Conservation (phyloP, 1,284 basidiomycete species). For the Malassezia restricta region DNA sequence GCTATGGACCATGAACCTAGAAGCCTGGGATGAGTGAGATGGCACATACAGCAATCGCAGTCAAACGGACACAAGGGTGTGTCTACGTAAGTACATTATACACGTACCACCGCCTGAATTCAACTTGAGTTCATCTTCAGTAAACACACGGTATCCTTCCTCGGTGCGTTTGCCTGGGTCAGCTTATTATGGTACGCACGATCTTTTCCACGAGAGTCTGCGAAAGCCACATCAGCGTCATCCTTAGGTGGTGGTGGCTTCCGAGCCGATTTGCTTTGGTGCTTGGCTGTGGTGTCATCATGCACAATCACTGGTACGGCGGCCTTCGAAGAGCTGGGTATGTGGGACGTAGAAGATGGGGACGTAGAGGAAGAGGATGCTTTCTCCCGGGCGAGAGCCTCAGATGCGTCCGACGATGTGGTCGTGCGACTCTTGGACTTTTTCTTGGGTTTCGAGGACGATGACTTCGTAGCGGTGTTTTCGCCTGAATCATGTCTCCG, state of each 20-base stretch:
- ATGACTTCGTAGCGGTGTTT: too few species aligned
- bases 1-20: neutral
- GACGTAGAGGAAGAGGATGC: neutral
- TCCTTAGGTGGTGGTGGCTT: neutral
- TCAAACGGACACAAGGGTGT: constrained; percentile 16
- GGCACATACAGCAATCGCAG: constrained; percentile 15
- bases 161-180: constrained; percentile 13
- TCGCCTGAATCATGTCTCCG: too few species aligned
- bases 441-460: too few species aligned
- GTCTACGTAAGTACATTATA: neutral
- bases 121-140: constrained; percentile 13
- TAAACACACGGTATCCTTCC: constrained; percentile 14
- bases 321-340: neutral
- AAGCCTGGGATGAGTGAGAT: constrained; percentile 1
- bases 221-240: constrained; percentile 12
- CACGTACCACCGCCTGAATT: constrained; percentile 14
- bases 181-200: constrained; percentile 6
- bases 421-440: neutral
- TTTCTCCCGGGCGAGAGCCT: neutral
- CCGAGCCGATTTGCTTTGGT: neutral
- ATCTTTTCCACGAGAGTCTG: constrained; percentile 12
- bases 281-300: neutral
- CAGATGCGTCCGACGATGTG: neutral
- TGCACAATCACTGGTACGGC: constrained; percentile 10
- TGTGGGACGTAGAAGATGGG: too few species aligned